These are phyloP conservation scores for Periconia sp. DNA, from an alignment of 2,329 filamentous ascomycete species.

Conservation along the genomic window DNA sequence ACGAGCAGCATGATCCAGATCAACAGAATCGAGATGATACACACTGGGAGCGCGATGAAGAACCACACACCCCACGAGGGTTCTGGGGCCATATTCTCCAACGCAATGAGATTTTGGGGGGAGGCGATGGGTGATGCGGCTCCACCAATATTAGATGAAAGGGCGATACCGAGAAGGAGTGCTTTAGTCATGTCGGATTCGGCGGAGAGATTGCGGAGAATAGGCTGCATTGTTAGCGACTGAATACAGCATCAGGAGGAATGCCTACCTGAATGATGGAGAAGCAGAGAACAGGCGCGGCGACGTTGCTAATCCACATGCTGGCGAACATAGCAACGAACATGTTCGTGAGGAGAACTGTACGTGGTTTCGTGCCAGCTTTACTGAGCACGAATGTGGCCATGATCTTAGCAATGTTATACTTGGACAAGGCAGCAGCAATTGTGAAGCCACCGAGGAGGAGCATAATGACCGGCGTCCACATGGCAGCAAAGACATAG, in stretches of 20 bases:
- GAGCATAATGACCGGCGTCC: constrained; percentile 99
- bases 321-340: constrained; percentile 96
- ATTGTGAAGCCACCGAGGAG: constrained; percentile 95
- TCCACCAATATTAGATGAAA: constrained; percentile 94
- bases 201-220: constrained; percentile 88
- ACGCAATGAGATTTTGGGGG: constrained; percentile 94
- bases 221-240: constrained; percentile 66
- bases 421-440: constrained; percentile 92
- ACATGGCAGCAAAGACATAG: constrained; percentile 94
- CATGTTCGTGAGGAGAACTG: constrained; percentile 96
- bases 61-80: constrained; percentile 98
- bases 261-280: constrained; percentile 87
- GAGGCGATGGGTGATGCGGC: constrained; percentile 97
- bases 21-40: constrained; percentile 81
- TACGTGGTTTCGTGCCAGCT: constrained; percentile 86
- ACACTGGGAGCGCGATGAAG: constrained; percentile 92
- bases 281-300: constrained; percentile 94
- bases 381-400: constrained; percentile 96
- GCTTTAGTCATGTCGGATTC: constrained; percentile 95
- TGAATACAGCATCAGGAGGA: accelerated
- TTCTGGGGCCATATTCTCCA: constrained; percentile 91
- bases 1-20: constrained; percentile 89
- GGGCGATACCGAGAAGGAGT: constrained; percentile 90
- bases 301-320: constrained; percentile 99
- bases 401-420: constrained; percentile 96